These are phyloP conservation scores for Onygenales sp. DNA, from an alignment of 2,329 filamentous ascomycete genomes.

Conservation along the genomic window DNA sequence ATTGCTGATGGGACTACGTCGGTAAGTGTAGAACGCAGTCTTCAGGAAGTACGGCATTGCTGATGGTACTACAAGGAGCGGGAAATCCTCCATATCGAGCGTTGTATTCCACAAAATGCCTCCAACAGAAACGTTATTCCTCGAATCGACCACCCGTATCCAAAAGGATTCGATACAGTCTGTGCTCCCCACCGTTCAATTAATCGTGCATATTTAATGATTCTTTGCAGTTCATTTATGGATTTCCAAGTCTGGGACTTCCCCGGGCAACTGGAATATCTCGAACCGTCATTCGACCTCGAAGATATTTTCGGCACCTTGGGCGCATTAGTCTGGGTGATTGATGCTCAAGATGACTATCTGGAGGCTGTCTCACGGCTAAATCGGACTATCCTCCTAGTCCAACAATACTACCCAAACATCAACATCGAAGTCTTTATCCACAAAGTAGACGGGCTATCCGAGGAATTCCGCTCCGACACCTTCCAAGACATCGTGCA, in stretches of 20 bases:
- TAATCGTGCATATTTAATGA: conserved; percentile 2
- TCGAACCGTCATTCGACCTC: conserved; percentile 80
- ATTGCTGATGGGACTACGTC: conserved; percentile 87
- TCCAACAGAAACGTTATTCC: conserved; percentile 87
- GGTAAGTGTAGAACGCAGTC: conserved; percentile 47
- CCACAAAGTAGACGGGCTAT: conserved; percentile 96
- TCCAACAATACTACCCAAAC: conserved; percentile 79
- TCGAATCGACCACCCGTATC: conserved; percentile 89
- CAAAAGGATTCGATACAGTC: conserved; percentile 94
- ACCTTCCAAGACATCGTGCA: conserved; percentile 96
- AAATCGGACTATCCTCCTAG: conserved; percentile 78
- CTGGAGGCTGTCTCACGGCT: conserved; percentile 80
- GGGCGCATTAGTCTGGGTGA: conserved; percentile 94
- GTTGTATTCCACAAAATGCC: conserved; percentile 99
- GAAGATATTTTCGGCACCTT: conserved; percentile 91
- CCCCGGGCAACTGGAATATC: conserved; percentile 87
- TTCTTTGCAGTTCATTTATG: conserved; percentile 79
- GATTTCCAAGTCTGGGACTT: conserved; percentile 99
- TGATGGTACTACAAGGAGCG: conserved; percentile 55
- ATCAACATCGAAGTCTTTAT: conserved; percentile 99
- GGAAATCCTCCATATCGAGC: conserved; percentile 95
- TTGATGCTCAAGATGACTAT: conserved; percentile 97
- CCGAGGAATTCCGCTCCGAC: conserved; percentile 91
- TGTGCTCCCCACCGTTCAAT: conserved; percentile 28
- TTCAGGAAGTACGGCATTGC: not conserved